Conservation (phyloP, 108 stramenopile species). For the Hondaea fermentalgiana region DNA sequence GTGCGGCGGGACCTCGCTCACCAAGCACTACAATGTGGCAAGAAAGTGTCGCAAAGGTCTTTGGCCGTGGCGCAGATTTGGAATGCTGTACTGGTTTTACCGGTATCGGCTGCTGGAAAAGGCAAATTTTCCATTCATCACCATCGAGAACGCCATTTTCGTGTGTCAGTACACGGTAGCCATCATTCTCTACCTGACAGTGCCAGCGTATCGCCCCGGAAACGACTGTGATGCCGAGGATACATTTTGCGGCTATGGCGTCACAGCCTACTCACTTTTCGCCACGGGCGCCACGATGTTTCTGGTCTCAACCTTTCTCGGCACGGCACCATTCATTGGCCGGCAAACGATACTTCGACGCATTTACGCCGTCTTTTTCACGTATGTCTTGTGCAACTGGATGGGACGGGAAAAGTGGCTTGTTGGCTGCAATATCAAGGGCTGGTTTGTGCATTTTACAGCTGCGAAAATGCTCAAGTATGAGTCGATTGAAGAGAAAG, state of each 20-base stretch:
- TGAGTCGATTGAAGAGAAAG: conserved; percentile 43
- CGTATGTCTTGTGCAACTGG: conserved; percentile 41
- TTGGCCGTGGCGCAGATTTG: conserved; percentile 19
- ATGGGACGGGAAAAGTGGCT: conserved; percentile 46
- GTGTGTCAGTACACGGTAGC: background rate
- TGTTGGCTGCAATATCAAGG: conserved; percentile 48
- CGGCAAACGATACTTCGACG: conserved; percentile 40
- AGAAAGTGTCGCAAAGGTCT: conserved; percentile 29
- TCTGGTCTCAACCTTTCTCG: conserved; percentile 38
- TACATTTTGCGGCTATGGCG: background rate
- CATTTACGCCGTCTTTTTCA: conserved; percentile 46
- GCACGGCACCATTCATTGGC: conserved; percentile 53
- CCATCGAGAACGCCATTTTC: conserved; percentile 29
- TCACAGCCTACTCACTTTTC: background rate
- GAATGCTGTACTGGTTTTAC: conserved; percentile 49
- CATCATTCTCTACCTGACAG: background rate
- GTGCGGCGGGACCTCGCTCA: conserved; percentile 54
- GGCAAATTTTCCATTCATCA: conserved; percentile 51
- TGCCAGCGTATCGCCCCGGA: background rate
- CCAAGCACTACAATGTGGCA: conserved; percentile 48
- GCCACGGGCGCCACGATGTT: conserved; percentile 27
- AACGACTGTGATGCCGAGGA: background rate
- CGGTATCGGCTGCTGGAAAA: conserved; percentile 47
- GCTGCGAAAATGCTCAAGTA: conserved; percentile 50
- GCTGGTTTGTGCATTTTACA: conserved; percentile 59